A percentile compares a stretch with the other conserved stretches of the same genome.
phyloP scores from a whole-genome alignment of 306 rosid genomes.

The Gastrolobium villosum region DNA sequence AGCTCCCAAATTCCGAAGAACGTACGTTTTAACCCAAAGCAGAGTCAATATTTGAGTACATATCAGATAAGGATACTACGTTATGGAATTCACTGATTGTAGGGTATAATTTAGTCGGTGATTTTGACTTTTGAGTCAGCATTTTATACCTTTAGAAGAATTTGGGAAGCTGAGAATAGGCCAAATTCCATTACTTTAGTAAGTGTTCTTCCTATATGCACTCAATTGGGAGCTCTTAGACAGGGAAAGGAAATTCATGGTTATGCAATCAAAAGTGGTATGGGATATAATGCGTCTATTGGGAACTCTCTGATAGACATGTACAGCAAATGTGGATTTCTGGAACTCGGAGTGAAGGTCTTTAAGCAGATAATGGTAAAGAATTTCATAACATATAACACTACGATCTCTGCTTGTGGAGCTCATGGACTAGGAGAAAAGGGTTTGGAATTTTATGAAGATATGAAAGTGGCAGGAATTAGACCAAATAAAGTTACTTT shows the following conservation, averaged over 20 bases:
- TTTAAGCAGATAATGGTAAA: constrained; percentile 53
- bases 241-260: constrained; percentile 65
- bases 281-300: constrained; percentile 43
- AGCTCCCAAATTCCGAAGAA: no score
- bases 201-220: constrained; percentile 61
- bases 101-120: constrained; percentile 53
- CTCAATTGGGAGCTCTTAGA: constrained; percentile 54
- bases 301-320: constrained; percentile 59
- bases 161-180: constrained; percentile 48
- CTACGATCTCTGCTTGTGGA: constrained; percentile 58
- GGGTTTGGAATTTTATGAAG: constrained; percentile 50
- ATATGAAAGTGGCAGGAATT: constrained; percentile 55
- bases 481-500: constrained; percentile 60
- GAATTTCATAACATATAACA: constrained; percentile 60
- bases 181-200: constrained; percentile 60
- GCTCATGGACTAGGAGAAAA: constrained; percentile 58
- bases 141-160: constrained; percentile 46
- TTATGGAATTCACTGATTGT: constrained; percentile 60
- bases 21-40: constrained; percentile 23
- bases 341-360: constrained; percentile 54
- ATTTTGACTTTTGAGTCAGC: constrained; percentile 47
- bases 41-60: constrained; percentile 43
- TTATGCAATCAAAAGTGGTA: constrained; percentile 53
- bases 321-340: constrained; percentile 60
- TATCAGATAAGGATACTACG: constrained; percentile 47